A percentile compares a stretch with the other conserved stretches of the same genome.
Evolutionary conservation across 2,329 filamentous ascomycete genomes (phyloP).

Genomic region (Aspergillus tamarii): DNA sequence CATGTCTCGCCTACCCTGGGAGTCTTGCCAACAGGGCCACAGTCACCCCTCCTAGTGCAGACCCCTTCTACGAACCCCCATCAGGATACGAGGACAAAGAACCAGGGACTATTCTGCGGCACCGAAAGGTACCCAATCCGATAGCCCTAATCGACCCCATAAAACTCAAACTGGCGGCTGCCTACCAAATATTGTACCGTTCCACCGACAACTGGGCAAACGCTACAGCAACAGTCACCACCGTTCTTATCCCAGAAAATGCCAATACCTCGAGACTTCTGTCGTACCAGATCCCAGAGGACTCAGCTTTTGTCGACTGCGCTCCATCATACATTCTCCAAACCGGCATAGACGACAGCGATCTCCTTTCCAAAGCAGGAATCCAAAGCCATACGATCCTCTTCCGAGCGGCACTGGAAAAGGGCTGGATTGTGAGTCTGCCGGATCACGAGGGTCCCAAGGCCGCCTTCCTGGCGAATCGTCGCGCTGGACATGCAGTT

Average conservation of each 20-base stretch:
- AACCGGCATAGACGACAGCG: not conserved
- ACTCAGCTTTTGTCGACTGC: not conserved
- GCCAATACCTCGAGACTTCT: slow-evolving; percentile 1
- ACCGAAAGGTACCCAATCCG: not conserved
- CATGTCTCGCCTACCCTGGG: not conserved
- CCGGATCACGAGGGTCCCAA: not conserved
- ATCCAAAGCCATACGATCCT: not conserved
- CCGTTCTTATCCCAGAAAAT: slow-evolving; percentile 6
- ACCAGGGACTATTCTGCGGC: not conserved
- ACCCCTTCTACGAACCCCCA: not conserved
- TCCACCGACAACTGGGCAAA: not conserved
- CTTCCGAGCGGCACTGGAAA: not conserved
- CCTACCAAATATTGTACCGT: not conserved
- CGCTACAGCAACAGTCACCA: not conserved
- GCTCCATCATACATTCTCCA: slow-evolving; percentile 7
- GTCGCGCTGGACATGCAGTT: not conserved
- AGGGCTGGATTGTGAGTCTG: not conserved
- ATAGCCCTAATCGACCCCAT: not conserved
- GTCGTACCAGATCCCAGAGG: slow-evolving; percentile 6
- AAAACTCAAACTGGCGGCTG: not conserved
- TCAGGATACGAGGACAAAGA: not conserved
- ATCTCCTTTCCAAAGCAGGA: not conserved
- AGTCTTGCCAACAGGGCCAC: not conserved
- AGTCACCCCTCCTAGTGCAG: not conserved
- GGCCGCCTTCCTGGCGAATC: not conserved